Base-by-base conservation (phyloP, 345 rosid species). In the Euphorbia peplus region DNA sequence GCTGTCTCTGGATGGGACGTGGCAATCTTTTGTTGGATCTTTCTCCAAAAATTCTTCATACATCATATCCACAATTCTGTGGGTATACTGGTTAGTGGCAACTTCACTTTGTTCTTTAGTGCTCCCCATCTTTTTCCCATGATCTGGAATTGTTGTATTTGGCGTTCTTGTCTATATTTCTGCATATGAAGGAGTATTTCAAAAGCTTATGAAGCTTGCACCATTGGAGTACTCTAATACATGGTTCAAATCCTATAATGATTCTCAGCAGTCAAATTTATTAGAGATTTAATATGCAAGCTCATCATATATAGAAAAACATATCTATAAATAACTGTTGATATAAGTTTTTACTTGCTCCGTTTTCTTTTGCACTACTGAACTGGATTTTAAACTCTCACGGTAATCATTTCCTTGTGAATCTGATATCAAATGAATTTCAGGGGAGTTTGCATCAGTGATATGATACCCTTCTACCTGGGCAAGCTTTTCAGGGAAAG, bases 381-480 rank as follows among this genome's bases (percentile, higher is more conserved):
- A 70, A 63, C 21, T 63, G 50, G 24, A 32, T 59, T 46, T 59
- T 32, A 16, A 55, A 66, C 56, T 9, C 12, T 18, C 29, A 12
- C 26, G 6, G 35, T 30, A 13, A 32, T 61, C 12, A 37, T 59
- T 71, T 21, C 69, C 63, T 75, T 63, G 42, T 76, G 50, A 66
- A 71, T 70, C 51, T 51, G 21, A 62, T 70, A 51, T 42, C 57
- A 70, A 65, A 62, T 72, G 50, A 60, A 64, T 48, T 58, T 64
- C 81, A 88, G 95, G 88, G 98, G 98, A 63, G 96, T 92, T 66
- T 92, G 96, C 71, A 76, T 92, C 73, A 92, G 96, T 63, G 96
- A 92, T 70, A 88, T 92, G 98, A 73, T 90, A 81, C 98, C 96
- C n/a, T 92, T 90, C 78, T 90, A 92, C 79, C 71, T 92, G 0